Conservation (phyloP, 1,139 yeast genomes). For the Suhomyces bokatorum region DNA sequence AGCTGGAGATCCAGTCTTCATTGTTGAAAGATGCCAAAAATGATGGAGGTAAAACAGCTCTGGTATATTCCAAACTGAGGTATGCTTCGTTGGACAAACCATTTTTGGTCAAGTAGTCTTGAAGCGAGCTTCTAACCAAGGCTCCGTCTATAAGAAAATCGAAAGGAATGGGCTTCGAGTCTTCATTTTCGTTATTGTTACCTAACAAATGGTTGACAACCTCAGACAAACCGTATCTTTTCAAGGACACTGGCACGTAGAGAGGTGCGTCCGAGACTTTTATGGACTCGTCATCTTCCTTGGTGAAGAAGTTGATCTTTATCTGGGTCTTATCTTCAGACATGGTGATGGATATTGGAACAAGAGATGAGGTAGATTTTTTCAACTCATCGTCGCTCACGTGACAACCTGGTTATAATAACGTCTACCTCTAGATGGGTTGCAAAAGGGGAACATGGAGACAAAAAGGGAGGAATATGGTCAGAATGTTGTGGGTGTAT, state of each 20-base stretch:
- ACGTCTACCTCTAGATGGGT: no score
- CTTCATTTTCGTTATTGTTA: constrained; percentile 34
- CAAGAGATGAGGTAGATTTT: constrained; percentile 10
- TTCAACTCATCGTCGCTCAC: constrained; percentile 16
- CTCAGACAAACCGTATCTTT: constrained; percentile 90
- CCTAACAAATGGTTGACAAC: constrained; percentile 84
- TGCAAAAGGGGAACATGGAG: no score
- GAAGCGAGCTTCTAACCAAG: constrained; percentile 71
- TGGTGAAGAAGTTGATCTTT: constrained; percentile 80
- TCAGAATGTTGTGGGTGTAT: no score
- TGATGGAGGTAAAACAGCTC: constrained; percentile 92
- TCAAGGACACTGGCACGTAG: constrained; percentile 81
- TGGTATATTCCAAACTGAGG: constrained; percentile 80
- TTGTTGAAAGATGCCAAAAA: constrained; percentile 84
- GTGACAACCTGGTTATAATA: constrained; percentile 4
- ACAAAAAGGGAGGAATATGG: no score
- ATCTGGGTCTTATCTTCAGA: constrained; percentile 46
- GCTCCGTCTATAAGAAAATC: constrained; percentile 90
- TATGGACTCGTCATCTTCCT: constrained; percentile 73
- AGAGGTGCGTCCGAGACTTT: constrained; percentile 82
- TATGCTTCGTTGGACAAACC: constrained; percentile 85
- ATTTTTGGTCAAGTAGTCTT: constrained; percentile 71
- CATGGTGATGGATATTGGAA: constrained; percentile 16
- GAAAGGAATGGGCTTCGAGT: constrained; percentile 74
- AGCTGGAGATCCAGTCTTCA: constrained; percentile 94